Evolutionary conservation across 371 early-diverging fungal genomes (phyloP).

Genomic region (Chytridiales sp.): DNA sequence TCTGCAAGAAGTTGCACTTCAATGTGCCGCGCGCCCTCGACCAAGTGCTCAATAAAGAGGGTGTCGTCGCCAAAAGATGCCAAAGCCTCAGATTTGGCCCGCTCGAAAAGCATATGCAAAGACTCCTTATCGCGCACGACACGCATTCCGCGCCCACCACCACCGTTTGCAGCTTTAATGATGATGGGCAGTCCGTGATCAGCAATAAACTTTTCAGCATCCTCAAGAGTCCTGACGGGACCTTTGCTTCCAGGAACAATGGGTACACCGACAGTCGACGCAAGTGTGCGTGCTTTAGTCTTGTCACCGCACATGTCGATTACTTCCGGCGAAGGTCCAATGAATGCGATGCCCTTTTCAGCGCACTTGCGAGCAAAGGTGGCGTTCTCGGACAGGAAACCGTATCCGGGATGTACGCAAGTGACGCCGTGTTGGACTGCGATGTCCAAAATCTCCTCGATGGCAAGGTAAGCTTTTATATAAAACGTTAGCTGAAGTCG

Average conservation of each 20-base stretch:
- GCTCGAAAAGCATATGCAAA: slow-evolving; percentile 71
- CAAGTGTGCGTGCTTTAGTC: slow-evolving; percentile 86
- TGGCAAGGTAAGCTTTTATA: slow-evolving; percentile 89
- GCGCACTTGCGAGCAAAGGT: slow-evolving; percentile 83
- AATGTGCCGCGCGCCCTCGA: slow-evolving; percentile 92
- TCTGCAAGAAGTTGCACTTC: slow-evolving; percentile 94
- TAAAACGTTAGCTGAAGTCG: slow-evolving; percentile 4
- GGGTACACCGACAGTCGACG: slow-evolving; percentile 45
- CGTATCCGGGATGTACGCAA: slow-evolving; percentile 64
- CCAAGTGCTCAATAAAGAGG: slow-evolving; percentile 90
- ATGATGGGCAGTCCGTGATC: slow-evolving; percentile 89
- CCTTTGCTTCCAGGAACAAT: slow-evolving; percentile 70
- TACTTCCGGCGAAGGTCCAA: slow-evolving; percentile 82
- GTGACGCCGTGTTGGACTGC: slow-evolving; percentile 74
- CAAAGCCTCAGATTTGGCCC: slow-evolving; percentile 85
- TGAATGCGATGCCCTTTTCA: slow-evolving; percentile 87
- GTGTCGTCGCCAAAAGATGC: slow-evolving; percentile 94
- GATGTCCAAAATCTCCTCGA: slow-evolving; percentile 85
- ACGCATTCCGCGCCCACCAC: slow-evolving; percentile 97
- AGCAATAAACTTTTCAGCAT: slow-evolving; percentile 71
- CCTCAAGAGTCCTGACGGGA: slow-evolving; percentile 64
- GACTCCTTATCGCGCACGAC: slow-evolving; percentile 74
- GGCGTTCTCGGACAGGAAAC: slow-evolving; percentile 89
- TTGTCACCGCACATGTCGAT: slow-evolving; percentile 93
- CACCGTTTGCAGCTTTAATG: slow-evolving; percentile 96